Evolutionary conservation across 352 stramenopile genomes (phyloP).

Genomic region (Globisporangium iwayamae): DNA sequence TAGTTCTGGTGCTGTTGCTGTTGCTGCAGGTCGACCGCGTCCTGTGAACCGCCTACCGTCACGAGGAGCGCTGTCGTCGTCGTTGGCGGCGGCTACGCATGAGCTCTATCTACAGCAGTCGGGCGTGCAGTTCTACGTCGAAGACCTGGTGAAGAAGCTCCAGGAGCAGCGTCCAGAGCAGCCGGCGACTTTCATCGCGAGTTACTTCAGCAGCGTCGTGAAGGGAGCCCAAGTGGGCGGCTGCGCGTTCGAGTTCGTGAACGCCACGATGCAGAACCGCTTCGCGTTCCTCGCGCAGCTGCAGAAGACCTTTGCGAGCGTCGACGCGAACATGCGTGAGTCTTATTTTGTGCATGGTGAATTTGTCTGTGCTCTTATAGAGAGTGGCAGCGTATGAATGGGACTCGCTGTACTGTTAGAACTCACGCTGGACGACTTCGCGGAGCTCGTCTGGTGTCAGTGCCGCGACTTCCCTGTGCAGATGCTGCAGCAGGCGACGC

Average conservation of each 20-base stretch:
- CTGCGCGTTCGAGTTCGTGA: constrained; percentile 47
- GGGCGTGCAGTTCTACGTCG: constrained; percentile 48
- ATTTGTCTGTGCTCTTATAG: neutral
- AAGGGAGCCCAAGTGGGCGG: constrained; percentile 36
- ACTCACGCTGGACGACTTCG: constrained; percentile 55
- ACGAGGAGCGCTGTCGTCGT: constrained; percentile 14
- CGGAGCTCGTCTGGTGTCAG: constrained; percentile 50
- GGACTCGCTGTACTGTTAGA: constrained; percentile 21
- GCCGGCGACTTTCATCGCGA: constrained; percentile 32
- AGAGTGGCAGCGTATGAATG: neutral
- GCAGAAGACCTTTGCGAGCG: constrained; percentile 31
- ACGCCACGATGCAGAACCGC: constrained; percentile 52
- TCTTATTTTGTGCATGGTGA: neutral
- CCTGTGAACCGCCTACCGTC: constrained; percentile 20
- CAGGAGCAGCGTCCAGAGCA: constrained; percentile 45
- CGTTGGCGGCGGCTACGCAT: constrained; percentile 11
- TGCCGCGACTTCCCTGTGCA: constrained; percentile 45
- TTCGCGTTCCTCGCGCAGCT: constrained; percentile 41
- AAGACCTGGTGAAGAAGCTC: constrained; percentile 50
- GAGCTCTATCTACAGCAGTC: constrained; percentile 55
- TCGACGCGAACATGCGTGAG: constrained; percentile 40
- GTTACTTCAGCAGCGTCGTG: constrained; percentile 36
- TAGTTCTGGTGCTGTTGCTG: neutral
- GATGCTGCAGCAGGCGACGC: constrained; percentile 37
- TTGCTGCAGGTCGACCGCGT: constrained; percentile 7